Evolutionary conservation across 352 stramenopile species (phyloP).

Genomic region (Pythium monospermum): DNA sequence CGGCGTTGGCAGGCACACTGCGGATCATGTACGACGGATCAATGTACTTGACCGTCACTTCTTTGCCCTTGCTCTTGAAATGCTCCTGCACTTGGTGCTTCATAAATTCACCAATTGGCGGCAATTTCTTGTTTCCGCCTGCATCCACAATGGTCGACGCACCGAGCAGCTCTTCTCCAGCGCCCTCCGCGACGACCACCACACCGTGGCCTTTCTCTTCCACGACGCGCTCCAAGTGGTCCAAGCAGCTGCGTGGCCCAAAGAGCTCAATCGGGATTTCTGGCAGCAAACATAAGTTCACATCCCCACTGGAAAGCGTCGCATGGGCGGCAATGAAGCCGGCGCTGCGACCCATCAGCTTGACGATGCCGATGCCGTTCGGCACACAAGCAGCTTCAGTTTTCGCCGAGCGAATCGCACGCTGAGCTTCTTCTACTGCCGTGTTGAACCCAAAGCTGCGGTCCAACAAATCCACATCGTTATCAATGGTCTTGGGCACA

Average conservation of each 20-base stretch:
- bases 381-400: conserved; percentile 95
- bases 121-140: conserved; percentile 94
- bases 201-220: conserved; percentile 96
- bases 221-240: conserved; percentile 88
- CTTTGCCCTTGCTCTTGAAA: conserved; percentile 88
- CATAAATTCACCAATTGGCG: conserved; percentile 95
- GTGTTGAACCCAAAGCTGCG: conserved; percentile 98
- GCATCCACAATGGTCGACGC: conserved; percentile 90
- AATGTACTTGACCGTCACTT: conserved; percentile 96
- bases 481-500: conserved; percentile 99
- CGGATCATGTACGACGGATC: conserved; percentile 98
- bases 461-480: conserved; percentile 98
- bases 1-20: conserved; percentile 90
- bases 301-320: conserved; percentile 95
- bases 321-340: conserved; percentile 97
- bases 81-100: conserved; percentile 92
- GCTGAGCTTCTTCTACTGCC: conserved; percentile 94
- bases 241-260: conserved; percentile 86
- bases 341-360: conserved; percentile 97
- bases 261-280: conserved; percentile 96
- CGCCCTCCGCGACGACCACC: conserved; percentile 96
- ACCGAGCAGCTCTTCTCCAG: conserved; percentile 93
- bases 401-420: conserved; percentile 87
- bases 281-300: conserved; percentile 97
- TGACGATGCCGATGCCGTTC: conserved; percentile 98